Evolutionary conservation across 306 rosid genomes (phyloP).

Genomic region (Crataegus laevigata): DNA sequence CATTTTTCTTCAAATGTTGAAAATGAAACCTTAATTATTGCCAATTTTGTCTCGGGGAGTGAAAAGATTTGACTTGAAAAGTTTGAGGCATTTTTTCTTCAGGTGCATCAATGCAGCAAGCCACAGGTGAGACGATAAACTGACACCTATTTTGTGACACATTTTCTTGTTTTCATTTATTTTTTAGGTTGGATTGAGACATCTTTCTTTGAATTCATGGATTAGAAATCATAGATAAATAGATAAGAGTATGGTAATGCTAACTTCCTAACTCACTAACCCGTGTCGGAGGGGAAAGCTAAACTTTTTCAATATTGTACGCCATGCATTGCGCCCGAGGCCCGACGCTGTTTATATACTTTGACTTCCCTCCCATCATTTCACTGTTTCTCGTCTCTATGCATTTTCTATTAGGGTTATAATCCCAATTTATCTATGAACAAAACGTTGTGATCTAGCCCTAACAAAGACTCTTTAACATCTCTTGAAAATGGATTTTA

Average conservation of each 20-base stretch:
- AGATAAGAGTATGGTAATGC: background rate
- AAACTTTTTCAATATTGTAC: slow-evolving; percentile 30
- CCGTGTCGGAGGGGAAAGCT: slow-evolving; percentile 8
- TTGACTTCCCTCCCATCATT: background rate
- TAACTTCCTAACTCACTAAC: background rate
- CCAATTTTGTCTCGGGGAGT: slow-evolving; percentile 1
- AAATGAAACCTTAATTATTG: background rate
- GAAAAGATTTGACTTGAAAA: slow-evolving; percentile 7
- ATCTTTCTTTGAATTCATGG: background rate
- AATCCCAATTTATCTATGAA: background rate
- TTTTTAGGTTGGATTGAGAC: background rate
- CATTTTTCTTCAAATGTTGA: background rate
- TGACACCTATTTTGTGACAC: background rate
- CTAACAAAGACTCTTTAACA: background rate
- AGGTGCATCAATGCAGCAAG: background rate
- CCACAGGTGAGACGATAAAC: background rate
- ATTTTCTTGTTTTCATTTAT: background rate
- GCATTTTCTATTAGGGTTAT: background rate
- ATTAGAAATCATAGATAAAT: background rate
- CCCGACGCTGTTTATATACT: slow-evolving; percentile 24
- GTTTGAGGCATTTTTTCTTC: background rate
- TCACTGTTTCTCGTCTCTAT: background rate
- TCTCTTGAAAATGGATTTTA: too few species aligned
- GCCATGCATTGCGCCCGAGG: slow-evolving; percentile 52
- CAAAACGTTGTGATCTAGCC: background rate